phyloP scores from a whole-genome alignment of 106 monocot species.

The Xerophyta viscosa region DNA sequence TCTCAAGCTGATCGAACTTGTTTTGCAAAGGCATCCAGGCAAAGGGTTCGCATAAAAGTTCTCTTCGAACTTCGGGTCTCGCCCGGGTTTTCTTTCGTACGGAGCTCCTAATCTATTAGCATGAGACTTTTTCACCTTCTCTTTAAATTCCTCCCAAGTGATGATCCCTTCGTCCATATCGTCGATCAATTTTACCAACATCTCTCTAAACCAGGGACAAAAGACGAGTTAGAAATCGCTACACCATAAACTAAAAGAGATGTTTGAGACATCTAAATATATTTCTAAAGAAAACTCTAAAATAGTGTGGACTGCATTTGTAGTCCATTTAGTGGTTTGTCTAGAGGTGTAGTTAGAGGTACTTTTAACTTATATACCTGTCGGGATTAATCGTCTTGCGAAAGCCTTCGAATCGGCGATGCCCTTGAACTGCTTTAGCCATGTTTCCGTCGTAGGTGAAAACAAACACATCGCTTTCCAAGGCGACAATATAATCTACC shows the following conservation, averaged over 20 bases:
- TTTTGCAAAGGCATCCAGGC: slow-evolving; percentile 57
- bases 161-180: slow-evolving; percentile 38
- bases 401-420: slow-evolving; percentile 32
- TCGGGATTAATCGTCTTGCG: slow-evolving; percentile 27
- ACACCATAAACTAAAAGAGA: no score
- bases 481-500: slow-evolving; percentile 23
- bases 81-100: slow-evolving; percentile 31
- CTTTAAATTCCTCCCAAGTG: slow-evolving; percentile 34
- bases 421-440: slow-evolving; percentile 38
- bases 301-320: neutral
- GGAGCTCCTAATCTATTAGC: slow-evolving; percentile 47
- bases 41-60: slow-evolving; percentile 62
- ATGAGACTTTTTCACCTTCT: slow-evolving; percentile 27
- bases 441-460: slow-evolving; percentile 40
- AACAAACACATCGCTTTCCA: slow-evolving; percentile 40
- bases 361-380: slow-evolving; percentile 14
- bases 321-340: no score
- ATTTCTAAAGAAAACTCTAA: neutral
- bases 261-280: neutral
- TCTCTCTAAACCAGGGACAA: slow-evolving; percentile 39
- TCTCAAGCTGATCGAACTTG: neutral
- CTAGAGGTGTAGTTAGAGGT: no score
- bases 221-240: no score
- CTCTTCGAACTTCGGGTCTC: slow-evolving; percentile 34
- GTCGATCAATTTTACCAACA: slow-evolving; percentile 47